Evolutionary conservation across 2,329 filamentous ascomycete genomes (phyloP).

Genomic region (Diaporthe nobilis): DNA sequence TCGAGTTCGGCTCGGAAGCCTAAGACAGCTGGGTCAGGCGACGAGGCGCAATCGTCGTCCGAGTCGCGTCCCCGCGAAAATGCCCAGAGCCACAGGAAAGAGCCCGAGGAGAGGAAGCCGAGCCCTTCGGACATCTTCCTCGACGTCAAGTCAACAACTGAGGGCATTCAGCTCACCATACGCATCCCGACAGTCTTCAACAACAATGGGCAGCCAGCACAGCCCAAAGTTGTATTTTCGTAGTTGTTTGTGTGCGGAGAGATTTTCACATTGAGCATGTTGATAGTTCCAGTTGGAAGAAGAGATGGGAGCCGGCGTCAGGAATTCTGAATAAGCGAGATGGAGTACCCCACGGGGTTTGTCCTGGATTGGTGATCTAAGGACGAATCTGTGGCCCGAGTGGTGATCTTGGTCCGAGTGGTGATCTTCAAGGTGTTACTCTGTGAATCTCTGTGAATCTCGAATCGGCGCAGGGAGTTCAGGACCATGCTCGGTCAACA

Average conservation of each 20-base stretch:
- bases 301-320: conserved; percentile 13
- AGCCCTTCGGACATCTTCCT: conserved; percentile 68
- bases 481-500: background rate
- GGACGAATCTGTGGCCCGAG: background rate
- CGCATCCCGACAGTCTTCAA: conserved; percentile 70
- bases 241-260: conserved; percentile 31
- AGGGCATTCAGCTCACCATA: conserved; percentile 70
- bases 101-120: conserved; percentile 49
- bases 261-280: background rate
- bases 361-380: conserved; percentile 5
- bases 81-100: conserved; percentile 54
- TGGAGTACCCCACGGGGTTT: conserved; percentile 5
- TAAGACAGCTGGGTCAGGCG: conserved; percentile 45
- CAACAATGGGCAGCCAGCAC: conserved; percentile 48
- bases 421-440: background rate
- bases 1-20: conserved; percentile 41
- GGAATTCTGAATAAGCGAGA: background rate
- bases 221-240: conserved; percentile 52
- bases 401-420: conserved; percentile 23
- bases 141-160: conserved; percentile 70
- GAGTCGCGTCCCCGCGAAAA: conserved; percentile 53
- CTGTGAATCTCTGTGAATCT: background rate
- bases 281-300: background rate
- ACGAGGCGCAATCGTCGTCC: conserved; percentile 47
- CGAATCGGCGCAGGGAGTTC: background rate